Percentiles rank a stretch among this genome's conserved stretches.
phyloP scores from a whole-genome alignment of 2,329 filamentous ascomycete genomes.

The Penicillium sp. region DNA sequence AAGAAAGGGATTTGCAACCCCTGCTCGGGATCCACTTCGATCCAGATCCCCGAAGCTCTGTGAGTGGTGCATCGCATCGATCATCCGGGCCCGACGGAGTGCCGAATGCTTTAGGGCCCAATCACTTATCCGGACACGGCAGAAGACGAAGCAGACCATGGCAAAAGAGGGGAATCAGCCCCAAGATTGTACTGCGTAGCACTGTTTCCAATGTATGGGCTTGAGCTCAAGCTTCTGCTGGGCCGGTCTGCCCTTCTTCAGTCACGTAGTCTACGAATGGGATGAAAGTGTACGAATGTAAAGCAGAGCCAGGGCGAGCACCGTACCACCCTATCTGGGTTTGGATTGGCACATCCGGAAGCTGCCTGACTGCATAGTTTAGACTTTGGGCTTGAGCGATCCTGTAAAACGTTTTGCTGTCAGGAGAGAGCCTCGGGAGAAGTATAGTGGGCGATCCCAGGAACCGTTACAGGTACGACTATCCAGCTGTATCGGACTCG shows the following conservation, averaged over 20 bases:
- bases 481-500: not conserved
- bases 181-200: not conserved
- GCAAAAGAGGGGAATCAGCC: not conserved
- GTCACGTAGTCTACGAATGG: not conserved
- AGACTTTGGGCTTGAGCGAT: slow-evolving; percentile 5
- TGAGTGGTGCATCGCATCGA: slow-evolving; percentile 3
- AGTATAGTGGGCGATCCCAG: not conserved
- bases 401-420: slow-evolving; percentile 14
- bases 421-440: not conserved
- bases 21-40: not conserved
- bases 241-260: not conserved
- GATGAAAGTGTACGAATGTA: not conserved
- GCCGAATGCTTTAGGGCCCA: not conserved
- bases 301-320: not conserved
- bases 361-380: slow-evolving; percentile 12
- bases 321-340: slow-evolving; percentile 3
- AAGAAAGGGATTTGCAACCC: not conserved
- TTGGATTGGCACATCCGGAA: slow-evolving; percentile 1
- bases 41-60: not conserved
- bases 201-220: not conserved
- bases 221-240: not conserved
- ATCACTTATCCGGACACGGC: not conserved
- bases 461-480: not conserved
- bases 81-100: not conserved
- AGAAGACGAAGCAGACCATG: not conserved